phyloP scores from a whole-genome alignment of 768 basidiomycete genomes.

The Naganishia onofrii region DNA sequence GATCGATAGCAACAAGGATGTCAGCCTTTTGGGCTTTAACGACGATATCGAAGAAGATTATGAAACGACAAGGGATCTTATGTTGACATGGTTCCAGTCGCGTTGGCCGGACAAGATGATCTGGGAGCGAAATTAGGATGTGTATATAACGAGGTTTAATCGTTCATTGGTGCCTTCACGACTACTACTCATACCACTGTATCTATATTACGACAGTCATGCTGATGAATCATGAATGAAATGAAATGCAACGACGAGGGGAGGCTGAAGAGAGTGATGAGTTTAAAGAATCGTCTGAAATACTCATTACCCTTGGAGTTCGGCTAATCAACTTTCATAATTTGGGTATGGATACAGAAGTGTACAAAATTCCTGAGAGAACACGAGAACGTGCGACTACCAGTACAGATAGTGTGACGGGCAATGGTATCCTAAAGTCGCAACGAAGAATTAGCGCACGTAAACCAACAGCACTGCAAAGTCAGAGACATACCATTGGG shows the following conservation, averaged over 20 bases:
- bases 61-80: slow-evolving; percentile 32
- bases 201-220: not conserved
- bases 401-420: slow-evolving; percentile 26
- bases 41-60: slow-evolving; percentile 47
- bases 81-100: slow-evolving; percentile 26
- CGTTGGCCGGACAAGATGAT: slow-evolving; percentile 30
- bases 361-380: not conserved
- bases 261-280: not conserved
- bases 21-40: slow-evolving; percentile 45
- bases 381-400: slow-evolving; percentile 7
- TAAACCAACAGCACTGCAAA: not conserved
- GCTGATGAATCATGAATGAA: not conserved
- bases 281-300: too few species aligned
- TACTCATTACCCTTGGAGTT: too few species aligned
- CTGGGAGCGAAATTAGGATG: slow-evolving; percentile 30
- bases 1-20: slow-evolving; percentile 36
- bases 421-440: slow-evolving; percentile 22
- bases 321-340: not conserved
- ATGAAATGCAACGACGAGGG: not conserved
- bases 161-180: not conserved
- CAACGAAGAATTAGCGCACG: not conserved
- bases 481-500: slow-evolving; percentile 59
- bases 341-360: not conserved
- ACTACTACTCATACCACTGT: not conserved
- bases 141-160: not conserved